These are phyloP conservation scores for Euptelea pleiosperma DNA, from an alignment of 164 flowering plant genomes.

Conservation along the genomic window DNA sequence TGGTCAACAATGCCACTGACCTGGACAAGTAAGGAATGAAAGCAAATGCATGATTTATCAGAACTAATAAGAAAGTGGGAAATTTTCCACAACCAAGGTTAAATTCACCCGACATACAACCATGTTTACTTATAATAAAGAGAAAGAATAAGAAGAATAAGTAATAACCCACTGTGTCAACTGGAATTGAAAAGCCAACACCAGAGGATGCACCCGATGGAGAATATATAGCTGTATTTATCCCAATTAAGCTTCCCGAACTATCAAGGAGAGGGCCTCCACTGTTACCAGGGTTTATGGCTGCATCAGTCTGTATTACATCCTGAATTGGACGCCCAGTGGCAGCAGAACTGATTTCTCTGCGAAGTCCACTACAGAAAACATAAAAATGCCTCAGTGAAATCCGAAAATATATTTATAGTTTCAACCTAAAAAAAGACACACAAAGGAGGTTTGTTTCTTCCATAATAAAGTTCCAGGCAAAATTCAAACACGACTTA, in stretches of 20 bases:
- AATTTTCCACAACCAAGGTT: too few relatives aligned
- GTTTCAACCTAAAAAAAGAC: too few relatives aligned
- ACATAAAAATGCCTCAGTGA: slow-evolving; percentile 8
- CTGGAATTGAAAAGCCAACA: slow-evolving; percentile 96
- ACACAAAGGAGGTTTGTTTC: too few relatives aligned
- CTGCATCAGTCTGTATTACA: slow-evolving; percentile 98
- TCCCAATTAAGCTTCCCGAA: slow-evolving; percentile 88
- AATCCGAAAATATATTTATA: too few relatives aligned
- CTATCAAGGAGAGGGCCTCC: slow-evolving; percentile 99
- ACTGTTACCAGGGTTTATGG: slow-evolving; percentile 97
- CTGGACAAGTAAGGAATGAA: slow-evolving; percentile 31
- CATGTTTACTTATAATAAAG: too few relatives aligned
- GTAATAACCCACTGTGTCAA: slow-evolving; percentile 68
- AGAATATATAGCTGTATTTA: slow-evolving; percentile 95
- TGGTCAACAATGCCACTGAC: slow-evolving; percentile 93
- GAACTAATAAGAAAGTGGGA: too few relatives aligned
- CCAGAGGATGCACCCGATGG: slow-evolving; percentile 99
- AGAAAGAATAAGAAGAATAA: not conserved
- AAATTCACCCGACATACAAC: too few relatives aligned
- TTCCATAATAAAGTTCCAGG: too few relatives aligned
- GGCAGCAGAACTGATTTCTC: slow-evolving; percentile 97
- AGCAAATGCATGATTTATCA: not conserved
- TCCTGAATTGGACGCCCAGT: slow-evolving; percentile 98
- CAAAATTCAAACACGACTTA: too few relatives aligned
- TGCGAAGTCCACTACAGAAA: slow-evolving; percentile 73